Conservation (phyloP, 2,329 filamentous ascomycete genomes). For the Fusarium sacchari region DNA sequence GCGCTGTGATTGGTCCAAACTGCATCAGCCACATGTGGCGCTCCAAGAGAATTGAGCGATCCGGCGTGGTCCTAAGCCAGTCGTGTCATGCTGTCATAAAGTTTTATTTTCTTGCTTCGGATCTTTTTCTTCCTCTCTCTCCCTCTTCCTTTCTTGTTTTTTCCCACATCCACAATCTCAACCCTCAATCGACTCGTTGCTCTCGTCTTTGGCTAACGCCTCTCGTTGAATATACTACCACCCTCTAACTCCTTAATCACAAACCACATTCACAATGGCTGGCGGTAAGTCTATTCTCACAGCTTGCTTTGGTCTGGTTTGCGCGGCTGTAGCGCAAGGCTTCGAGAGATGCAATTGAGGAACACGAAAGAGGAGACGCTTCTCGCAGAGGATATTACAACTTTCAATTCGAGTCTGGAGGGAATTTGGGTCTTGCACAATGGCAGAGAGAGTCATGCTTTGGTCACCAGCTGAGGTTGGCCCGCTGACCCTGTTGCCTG, state of each 20-base stretch:
- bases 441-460: background rate
- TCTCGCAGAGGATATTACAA: slow-evolving; percentile 4
- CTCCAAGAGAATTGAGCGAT: slow-evolving; percentile 19
- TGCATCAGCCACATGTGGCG: slow-evolving; percentile 35
- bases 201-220: slow-evolving; percentile 32
- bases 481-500: slow-evolving; percentile 38
- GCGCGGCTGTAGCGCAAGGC: slow-evolving; percentile 3
- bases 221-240: slow-evolving; percentile 28
- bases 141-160: slow-evolving; percentile 28
- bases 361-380: slow-evolving; percentile 1
- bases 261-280: slow-evolving; percentile 54
- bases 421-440: background rate
- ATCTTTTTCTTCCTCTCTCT: slow-evolving; percentile 34
- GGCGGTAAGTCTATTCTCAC: slow-evolving; percentile 53
- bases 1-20: slow-evolving; percentile 50
- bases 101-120: slow-evolving; percentile 46
- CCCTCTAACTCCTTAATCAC: slow-evolving; percentile 29
- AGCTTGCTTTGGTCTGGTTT: slow-evolving; percentile 14
- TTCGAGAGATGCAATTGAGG: slow-evolving; percentile 36
- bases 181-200: slow-evolving; percentile 12
- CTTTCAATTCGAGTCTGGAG: slow-evolving; percentile 4
- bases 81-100: slow-evolving; percentile 55
- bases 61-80: slow-evolving; percentile 4
- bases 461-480: background rate
- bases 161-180: slow-evolving; percentile 31